phyloP scores from a whole-genome alignment of 352 stramenopile genomes.

The Elongisporangium prolatum region DNA sequence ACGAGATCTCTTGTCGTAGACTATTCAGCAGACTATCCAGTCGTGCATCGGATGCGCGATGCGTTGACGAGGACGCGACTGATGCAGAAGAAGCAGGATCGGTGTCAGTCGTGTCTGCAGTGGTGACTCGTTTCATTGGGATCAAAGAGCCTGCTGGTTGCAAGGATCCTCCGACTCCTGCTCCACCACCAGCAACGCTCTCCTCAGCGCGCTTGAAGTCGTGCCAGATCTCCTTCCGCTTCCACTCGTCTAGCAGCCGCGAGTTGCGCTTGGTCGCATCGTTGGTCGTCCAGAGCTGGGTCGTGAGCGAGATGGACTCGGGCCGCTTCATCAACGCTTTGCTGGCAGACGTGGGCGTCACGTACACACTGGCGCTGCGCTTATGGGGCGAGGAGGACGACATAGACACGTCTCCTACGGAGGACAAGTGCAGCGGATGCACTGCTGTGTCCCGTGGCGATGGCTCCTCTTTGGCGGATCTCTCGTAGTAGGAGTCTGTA shows the following conservation, averaged over 20 bases:
- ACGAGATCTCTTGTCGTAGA: constrained; percentile 7
- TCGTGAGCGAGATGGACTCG: constrained; percentile 14
- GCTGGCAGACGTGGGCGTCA: constrained; percentile 9
- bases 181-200: constrained; percentile 16
- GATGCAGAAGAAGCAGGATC: constrained; percentile 2
- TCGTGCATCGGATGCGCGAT: constrained; percentile 15
- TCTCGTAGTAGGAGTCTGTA: background rate
- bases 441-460: constrained; percentile 14
- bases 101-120: background rate
- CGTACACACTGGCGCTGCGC: constrained; percentile 33
- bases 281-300: constrained; percentile 35
- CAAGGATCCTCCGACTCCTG: background rate
- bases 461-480: constrained; percentile 2
- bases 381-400: constrained; percentile 35
- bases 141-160: background rate
- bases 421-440: constrained; percentile 20
- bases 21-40: constrained; percentile 25
- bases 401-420: constrained; percentile 9
- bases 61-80: background rate
- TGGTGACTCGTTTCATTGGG: background rate
- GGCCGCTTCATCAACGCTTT: constrained; percentile 16
- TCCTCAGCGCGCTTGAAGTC: constrained; percentile 66
- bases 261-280: constrained; percentile 30
- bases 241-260: constrained; percentile 59
- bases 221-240: constrained; percentile 74